Conservation (phyloP, 2,329 filamentous ascomycete genomes). For the Pseudonectria buxi region DNA sequence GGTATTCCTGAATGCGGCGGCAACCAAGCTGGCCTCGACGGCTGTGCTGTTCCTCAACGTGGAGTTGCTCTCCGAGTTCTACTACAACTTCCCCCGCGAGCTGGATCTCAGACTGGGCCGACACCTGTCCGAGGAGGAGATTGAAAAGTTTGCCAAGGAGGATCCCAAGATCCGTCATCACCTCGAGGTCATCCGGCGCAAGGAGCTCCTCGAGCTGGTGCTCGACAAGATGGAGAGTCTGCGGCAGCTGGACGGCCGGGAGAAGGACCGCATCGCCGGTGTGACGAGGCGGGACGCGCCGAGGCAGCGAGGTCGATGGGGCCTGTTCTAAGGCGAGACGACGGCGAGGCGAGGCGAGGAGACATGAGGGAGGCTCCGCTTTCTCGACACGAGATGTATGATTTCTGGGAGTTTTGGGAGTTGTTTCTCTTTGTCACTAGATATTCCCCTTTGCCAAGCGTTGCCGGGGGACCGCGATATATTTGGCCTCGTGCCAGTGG, state of each 20-base stretch:
- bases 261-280: conserved; percentile 43
- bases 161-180: conserved; percentile 86
- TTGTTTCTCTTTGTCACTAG: conserved; percentile 20
- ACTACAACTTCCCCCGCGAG: conserved; percentile 93
- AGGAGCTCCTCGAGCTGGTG: conserved; percentile 87
- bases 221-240: conserved; percentile 93
- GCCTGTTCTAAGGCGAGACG: conserved; percentile 40
- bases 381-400: conserved; percentile 18
- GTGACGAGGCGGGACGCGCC: conserved; percentile 21
- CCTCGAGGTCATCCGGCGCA: conserved; percentile 83
- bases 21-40: conserved; percentile 88
- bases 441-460: conserved; percentile 3
- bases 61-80: conserved; percentile 92
- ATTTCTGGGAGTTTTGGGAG: conserved; percentile 23
- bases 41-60: conserved; percentile 97
- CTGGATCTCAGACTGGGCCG: conserved; percentile 81
- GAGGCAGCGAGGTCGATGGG: conserved; percentile 43
- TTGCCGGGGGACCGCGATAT: too few species aligned
- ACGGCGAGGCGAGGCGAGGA: too few species aligned
- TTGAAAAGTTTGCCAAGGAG: conserved; percentile 87
- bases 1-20: conserved; percentile 94
- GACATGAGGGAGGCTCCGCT: too few species aligned
- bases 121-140: conserved; percentile 68
- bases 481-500: too few species aligned
- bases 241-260: conserved; percentile 71